Evolutionary conservation across 345 rosid species (phyloP).

Genomic region (Iberis pinnata): DNA sequence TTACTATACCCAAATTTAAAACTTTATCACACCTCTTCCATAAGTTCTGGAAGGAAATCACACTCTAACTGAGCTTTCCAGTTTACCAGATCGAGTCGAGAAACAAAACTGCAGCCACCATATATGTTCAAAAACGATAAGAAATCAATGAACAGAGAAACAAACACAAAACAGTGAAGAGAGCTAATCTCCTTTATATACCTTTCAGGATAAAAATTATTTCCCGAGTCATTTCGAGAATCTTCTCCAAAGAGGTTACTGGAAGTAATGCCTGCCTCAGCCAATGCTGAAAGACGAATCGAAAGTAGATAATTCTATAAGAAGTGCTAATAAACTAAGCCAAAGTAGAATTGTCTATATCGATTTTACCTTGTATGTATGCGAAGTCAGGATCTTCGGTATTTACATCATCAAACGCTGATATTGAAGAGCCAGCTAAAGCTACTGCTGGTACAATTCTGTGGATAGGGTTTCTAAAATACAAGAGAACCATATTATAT

Average conservation of each 20-base stretch:
- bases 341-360: background rate
- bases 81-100: slow-evolving; percentile 63
- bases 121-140: background rate
- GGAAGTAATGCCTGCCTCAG: slow-evolving; percentile 69
- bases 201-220: slow-evolving; percentile 61
- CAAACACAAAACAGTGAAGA: background rate
- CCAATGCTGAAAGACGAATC: slow-evolving; percentile 46
- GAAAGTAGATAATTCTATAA: background rate
- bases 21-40: slow-evolving; percentile 50
- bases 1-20: background rate
- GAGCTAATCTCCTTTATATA: slow-evolving; percentile 8
- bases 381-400: slow-evolving; percentile 53
- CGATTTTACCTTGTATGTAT: slow-evolving; percentile 53
- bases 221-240: slow-evolving; percentile 18
- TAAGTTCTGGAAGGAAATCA: slow-evolving; percentile 37
- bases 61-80: slow-evolving; percentile 84
- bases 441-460: slow-evolving; percentile 55
- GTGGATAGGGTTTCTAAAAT: slow-evolving; percentile 56
- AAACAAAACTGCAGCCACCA: slow-evolving; percentile 47
- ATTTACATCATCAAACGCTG: slow-evolving; percentile 72
- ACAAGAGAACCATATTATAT: background rate
- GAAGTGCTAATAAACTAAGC: background rate
- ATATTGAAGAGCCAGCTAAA: slow-evolving; percentile 47
- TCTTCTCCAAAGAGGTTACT: slow-evolving; percentile 46
- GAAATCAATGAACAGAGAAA: background rate